Conservation (phyloP, 805 yeast genomes). For the Ogataea siamensis region DNA sequence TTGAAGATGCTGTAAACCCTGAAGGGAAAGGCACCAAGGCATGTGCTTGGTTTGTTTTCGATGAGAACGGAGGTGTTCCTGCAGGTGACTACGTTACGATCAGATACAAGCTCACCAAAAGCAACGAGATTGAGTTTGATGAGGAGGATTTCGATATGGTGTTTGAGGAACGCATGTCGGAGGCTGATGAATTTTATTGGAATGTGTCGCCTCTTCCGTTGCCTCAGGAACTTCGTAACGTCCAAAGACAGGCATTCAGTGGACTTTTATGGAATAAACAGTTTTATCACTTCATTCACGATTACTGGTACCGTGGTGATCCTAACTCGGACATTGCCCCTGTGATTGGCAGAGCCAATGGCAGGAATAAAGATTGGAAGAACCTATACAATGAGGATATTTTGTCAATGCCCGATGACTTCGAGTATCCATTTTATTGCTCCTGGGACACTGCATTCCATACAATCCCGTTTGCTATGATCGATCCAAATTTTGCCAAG, state of each 20-base stretch:
- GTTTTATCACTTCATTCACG: conserved; percentile 81
- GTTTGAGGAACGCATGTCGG: conserved; percentile 71
- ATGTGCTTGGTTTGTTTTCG: conserved; percentile 80
- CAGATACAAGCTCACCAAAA: conserved; percentile 59
- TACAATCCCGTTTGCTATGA: conserved; percentile 88
- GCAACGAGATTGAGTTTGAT: conserved; percentile 45
- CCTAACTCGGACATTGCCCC: conserved; percentile 74
- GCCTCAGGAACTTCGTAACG: conserved; percentile 71
- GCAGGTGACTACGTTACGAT: conserved; percentile 85
- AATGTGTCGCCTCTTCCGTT: conserved; percentile 82
- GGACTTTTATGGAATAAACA: conserved; percentile 94
- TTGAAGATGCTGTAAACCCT: conserved; percentile 65
- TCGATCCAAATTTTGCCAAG: conserved; percentile 90
- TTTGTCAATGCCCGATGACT: conserved; percentile 87
- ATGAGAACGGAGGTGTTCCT: conserved; percentile 73
- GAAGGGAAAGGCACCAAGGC: conserved; percentile 74
- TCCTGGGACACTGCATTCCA: conserved; percentile 98
- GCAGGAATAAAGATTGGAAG: conserved; percentile 87
- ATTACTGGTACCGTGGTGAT: conserved; percentile 86
- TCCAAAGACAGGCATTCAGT: conserved; percentile 92
- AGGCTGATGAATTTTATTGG: conserved; percentile 93
- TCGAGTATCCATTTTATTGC: conserved; percentile 96
- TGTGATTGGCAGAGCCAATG: conserved; percentile 74
- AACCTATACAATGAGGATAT: conserved; percentile 86
- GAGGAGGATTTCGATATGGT: conserved; percentile 71